Evolutionary conservation across 2,329 filamentous ascomycete species (phyloP).

Genomic region (Rutstroemia sydowiana): DNA sequence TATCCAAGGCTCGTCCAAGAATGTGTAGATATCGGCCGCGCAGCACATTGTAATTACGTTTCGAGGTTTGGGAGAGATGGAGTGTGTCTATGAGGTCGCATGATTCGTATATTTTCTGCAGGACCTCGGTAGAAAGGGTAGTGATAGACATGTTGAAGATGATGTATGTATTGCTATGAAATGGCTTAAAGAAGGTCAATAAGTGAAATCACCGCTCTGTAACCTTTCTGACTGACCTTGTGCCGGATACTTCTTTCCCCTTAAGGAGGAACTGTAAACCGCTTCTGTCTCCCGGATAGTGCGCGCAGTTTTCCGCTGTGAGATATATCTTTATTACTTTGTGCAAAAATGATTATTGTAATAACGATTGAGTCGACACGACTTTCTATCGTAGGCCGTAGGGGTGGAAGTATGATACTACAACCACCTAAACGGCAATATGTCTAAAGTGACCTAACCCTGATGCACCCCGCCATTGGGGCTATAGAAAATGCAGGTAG

Average conservation of each 20-base stretch:
- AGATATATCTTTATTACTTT: slow-evolving; percentile 7
- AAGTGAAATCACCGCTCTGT: too few species aligned
- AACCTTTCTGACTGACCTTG: too few species aligned
- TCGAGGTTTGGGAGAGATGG: slow-evolving; percentile 25
- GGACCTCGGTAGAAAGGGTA: slow-evolving; percentile 27
- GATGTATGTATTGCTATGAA: too few species aligned
- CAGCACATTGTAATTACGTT: slow-evolving; percentile 22
- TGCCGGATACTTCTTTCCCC: too few species aligned
- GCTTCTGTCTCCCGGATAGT: too few species aligned
- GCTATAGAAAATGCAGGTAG: slow-evolving; percentile 26
- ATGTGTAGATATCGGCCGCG: slow-evolving; percentile 23
- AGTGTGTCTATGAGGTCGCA: slow-evolving; percentile 25
- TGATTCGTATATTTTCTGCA: slow-evolving; percentile 28
- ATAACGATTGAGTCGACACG: slow-evolving; percentile 17
- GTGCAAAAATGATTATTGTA: slow-evolving; percentile 9
- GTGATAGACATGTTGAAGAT: slow-evolving; percentile 23
- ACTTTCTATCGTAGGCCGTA: slow-evolving; percentile 20
- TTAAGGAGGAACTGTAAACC: too few species aligned
- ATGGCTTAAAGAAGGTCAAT: background rate
- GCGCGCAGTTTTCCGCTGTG: too few species aligned
- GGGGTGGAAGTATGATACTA: slow-evolving; percentile 20
- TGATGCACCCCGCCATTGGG: slow-evolving; percentile 27
- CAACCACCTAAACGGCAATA: slow-evolving; percentile 21
- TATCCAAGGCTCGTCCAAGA: slow-evolving; percentile 21
- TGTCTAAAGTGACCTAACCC: slow-evolving; percentile 22